Evolutionary conservation across 169 alveolate genomes (phyloP).

Genomic region (Eimeria acervulina): DNA sequence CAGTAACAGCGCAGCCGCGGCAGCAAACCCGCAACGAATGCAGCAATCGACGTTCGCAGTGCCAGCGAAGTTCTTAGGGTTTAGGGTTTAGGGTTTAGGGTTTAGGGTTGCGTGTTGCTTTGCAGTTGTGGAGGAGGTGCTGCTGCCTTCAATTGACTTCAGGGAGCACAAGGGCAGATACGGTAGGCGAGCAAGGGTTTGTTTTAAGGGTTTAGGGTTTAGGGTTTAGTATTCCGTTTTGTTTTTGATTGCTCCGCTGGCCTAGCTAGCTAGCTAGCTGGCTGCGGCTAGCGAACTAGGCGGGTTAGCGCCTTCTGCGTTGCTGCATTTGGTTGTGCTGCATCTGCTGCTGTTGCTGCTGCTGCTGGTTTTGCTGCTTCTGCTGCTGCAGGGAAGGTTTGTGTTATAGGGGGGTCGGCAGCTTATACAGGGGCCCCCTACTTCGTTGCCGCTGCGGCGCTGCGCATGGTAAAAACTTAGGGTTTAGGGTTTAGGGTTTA

Average conservation of each 20-base stretch:
- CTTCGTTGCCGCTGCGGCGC: slow-evolving; percentile 93
- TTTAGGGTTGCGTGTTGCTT: not conserved
- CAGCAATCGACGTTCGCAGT: not conserved
- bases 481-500: too few species aligned
- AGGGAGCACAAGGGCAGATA: slow-evolving; percentile 49
- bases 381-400: slow-evolving; percentile 78
- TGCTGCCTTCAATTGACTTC: not conserved
- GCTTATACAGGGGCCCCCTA: slow-evolving; percentile 97
- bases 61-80: not conserved
- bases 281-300: not conserved
- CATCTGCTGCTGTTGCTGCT: too few species aligned
- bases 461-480: slow-evolving; percentile 85
- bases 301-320: not conserved
- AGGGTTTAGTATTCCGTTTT: not conserved
- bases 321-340: not conserved
- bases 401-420: slow-evolving; percentile 95
- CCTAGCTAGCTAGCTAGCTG: not conserved
- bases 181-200: not conserved
- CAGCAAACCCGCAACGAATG: not conserved
- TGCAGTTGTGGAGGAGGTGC: slow-evolving; percentile 28
- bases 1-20: not conserved
- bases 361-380: not conserved
- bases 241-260: not conserved
- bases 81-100: not conserved
- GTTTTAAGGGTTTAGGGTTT: not conserved